phyloP scores from a whole-genome alignment of 805 yeast genomes.

The Sugiyamaella valdiviana region DNA sequence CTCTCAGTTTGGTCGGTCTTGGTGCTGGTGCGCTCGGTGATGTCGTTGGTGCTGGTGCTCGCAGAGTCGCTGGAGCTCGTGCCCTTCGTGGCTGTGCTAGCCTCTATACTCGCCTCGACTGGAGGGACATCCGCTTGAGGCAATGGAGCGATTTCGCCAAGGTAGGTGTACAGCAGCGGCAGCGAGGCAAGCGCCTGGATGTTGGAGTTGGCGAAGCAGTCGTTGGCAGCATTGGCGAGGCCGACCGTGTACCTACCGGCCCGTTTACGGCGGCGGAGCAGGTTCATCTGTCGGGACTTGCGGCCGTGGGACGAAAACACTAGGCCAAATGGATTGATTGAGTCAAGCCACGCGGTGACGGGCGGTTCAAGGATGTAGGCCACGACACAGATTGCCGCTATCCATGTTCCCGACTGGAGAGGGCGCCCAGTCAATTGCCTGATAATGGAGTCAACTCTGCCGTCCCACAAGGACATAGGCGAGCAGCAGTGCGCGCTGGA shows the following conservation, averaged over 20 bases:
- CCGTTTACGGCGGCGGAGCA: constrained; percentile 29
- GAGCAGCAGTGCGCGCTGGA: too few relatives aligned
- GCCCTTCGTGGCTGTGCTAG: background rate
- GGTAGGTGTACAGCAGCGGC: constrained; percentile 21
- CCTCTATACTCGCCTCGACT: background rate
- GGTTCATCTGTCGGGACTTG: constrained; percentile 10
- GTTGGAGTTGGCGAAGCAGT: constrained; percentile 88
- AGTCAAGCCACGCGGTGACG: background rate
- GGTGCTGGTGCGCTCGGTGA: too few relatives aligned
- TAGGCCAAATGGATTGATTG: constrained; percentile 4
- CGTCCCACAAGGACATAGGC: background rate
- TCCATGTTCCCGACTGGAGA: background rate
- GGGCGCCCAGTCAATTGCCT: background rate
- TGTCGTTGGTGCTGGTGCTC: too few relatives aligned
- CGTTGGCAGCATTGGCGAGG: constrained; percentile 71
- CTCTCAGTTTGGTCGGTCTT: too few relatives aligned
- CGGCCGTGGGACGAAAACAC: constrained; percentile 1
- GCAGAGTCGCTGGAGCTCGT: background rate
- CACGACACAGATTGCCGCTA: constrained; percentile 4
- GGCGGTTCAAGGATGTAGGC: constrained; percentile 13
- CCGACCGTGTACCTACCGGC: constrained; percentile 59
- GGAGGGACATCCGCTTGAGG: constrained; percentile 1
- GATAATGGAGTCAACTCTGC: background rate
- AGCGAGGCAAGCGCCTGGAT: constrained; percentile 50
- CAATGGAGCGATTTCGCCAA: constrained; percentile 14